A percentile compares a stretch with the other conserved stretches of the same genome.
phyloP scores from a whole-genome alignment of 768 basidiomycete species.

The Auricularia sp. region DNA sequence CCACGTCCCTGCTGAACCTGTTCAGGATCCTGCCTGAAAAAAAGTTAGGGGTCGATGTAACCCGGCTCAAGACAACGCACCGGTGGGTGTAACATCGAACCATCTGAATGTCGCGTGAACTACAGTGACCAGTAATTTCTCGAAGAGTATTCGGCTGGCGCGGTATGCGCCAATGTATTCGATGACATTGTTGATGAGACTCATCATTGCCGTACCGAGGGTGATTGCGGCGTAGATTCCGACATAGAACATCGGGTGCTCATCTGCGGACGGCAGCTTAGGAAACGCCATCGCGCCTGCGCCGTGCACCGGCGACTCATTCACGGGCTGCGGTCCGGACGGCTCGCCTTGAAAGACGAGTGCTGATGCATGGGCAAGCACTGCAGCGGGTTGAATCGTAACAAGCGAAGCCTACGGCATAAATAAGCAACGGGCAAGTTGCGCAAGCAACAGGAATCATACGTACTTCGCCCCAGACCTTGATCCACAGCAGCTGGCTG shows the following conservation, averaged over 20 bases:
- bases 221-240: slow-evolving; percentile 14
- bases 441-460: too few species aligned
- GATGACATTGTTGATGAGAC: slow-evolving; percentile 12
- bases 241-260: slow-evolving; percentile 19
- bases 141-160: slow-evolving; percentile 30
- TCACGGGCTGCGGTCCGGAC: background rate
- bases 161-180: slow-evolving; percentile 41
- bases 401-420: background rate
- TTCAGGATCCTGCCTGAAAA: slow-evolving; percentile 15
- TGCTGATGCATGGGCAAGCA: background rate
- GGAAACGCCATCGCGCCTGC: background rate
- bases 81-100: background rate
- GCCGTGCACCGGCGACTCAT: background rate
- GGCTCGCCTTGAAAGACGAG: background rate
- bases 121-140: slow-evolving; percentile 53
- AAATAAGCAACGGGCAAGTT: too few species aligned
- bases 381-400: background rate
- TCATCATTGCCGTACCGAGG: slow-evolving; percentile 12
- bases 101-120: slow-evolving; percentile 69
- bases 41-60: too few species aligned
- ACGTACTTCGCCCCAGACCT: slow-evolving; percentile 25
- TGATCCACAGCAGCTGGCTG: slow-evolving; percentile 18
- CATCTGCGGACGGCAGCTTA: slow-evolving; percentile 13
- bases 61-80: background rate
- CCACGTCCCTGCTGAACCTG: slow-evolving; percentile 22